phyloP scores from a whole-genome alignment of 805 yeast species.

The Sungouiella thailandica region DNA sequence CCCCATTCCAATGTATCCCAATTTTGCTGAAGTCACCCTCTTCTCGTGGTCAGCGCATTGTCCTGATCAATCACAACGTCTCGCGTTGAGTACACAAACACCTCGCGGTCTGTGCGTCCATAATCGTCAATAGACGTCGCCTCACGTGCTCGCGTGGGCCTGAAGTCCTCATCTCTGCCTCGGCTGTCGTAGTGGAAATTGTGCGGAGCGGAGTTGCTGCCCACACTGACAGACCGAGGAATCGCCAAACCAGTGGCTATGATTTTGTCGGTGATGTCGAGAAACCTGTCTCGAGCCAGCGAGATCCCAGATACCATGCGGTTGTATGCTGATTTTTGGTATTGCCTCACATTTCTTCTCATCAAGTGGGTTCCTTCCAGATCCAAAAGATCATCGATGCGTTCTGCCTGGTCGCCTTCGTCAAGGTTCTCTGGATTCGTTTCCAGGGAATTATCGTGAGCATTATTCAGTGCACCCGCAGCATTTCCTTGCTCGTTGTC shows the following conservation, averaged over 20 bases:
- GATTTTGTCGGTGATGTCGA: conserved; percentile 46
- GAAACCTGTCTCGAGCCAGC: conserved; percentile 28
- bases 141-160: not conserved
- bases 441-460: not conserved
- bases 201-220: conserved; percentile 5
- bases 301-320: conserved; percentile 1
- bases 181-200: not conserved
- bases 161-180: not conserved
- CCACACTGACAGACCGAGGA: conserved; percentile 43
- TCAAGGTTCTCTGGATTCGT: not conserved
- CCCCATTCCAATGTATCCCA: not conserved
- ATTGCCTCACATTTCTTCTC: too few relatives aligned
- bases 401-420: too few relatives aligned
- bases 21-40: too few relatives aligned
- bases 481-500: not conserved
- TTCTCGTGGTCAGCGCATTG: too few relatives aligned
- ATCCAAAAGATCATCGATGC: not conserved
- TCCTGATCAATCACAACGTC: conserved; percentile 30
- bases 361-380: too few relatives aligned
- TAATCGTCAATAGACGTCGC: too few relatives aligned
- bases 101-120: conserved; percentile 29
- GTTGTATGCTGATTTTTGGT: too few relatives aligned
- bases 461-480: not conserved
- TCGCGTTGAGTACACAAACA: conserved; percentile 35
- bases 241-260: conserved; percentile 57